phyloP scores from a whole-genome alignment of 2,329 filamentous ascomycete genomes.

The Diaporthe helianthi region DNA sequence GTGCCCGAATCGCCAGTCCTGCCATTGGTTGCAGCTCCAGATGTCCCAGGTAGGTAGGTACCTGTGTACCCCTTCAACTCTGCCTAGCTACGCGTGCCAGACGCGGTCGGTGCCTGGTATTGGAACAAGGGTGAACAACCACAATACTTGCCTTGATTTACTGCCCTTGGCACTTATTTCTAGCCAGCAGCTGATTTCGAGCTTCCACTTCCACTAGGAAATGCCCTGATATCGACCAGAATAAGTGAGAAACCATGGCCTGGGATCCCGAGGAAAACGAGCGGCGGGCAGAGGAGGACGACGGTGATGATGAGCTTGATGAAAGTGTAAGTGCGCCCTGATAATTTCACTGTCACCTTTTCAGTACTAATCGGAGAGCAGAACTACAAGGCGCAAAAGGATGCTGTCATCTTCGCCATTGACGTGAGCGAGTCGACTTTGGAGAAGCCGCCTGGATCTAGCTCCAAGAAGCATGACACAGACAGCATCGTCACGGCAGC shows the following conservation, averaged over 20 bases:
- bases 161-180: background rate
- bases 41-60: too few relatives aligned
- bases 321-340: constrained; percentile 39
- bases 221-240: background rate
- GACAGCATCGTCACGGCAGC: constrained; percentile 84
- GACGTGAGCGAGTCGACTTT: constrained; percentile 92
- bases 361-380: constrained; percentile 44
- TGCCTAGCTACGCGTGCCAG: constrained; percentile 32
- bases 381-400: constrained; percentile 91
- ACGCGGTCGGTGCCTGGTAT: constrained; percentile 31
- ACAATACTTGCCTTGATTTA: background rate
- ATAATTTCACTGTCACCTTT: too few relatives aligned
- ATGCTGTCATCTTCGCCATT: constrained; percentile 97
- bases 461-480: constrained; percentile 68
- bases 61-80: background rate
- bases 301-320: constrained; percentile 67
- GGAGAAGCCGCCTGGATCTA: constrained; percentile 61
- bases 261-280: constrained; percentile 53
- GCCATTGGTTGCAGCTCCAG: constrained; percentile 10
- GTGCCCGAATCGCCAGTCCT: background rate
- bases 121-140: background rate
- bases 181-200: too few relatives aligned
- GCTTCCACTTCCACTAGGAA: background rate
- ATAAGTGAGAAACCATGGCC: constrained; percentile 40
- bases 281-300: constrained; percentile 67